Evolutionary conservation across 1,284 basidiomycete genomes (phyloP).

Genomic region (Thelephora terrestris): DNA sequence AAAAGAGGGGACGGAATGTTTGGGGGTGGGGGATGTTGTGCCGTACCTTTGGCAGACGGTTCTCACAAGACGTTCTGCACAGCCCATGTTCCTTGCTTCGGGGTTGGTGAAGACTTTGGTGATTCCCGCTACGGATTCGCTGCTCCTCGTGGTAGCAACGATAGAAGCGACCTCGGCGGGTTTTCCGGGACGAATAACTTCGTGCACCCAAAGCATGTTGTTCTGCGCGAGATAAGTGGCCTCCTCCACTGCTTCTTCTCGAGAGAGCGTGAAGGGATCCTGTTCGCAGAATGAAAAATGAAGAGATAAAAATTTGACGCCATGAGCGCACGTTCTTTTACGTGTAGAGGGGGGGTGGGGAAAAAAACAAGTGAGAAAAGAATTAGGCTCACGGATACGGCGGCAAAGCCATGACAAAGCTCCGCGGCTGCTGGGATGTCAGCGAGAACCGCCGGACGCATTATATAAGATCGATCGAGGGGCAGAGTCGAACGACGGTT

Average conservation of each 20-base stretch:
- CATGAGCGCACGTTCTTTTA: slow-evolving; percentile 5
- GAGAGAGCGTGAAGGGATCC: slow-evolving; percentile 43
- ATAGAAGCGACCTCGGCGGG: slow-evolving; percentile 44
- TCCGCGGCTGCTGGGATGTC: slow-evolving; percentile 35
- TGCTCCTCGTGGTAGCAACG: slow-evolving; percentile 51
- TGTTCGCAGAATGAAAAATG: slow-evolving; percentile 15
- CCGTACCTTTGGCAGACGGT: slow-evolving; percentile 41
- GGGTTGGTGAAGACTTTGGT: slow-evolving; percentile 58
- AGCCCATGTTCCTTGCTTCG: slow-evolving; percentile 36
- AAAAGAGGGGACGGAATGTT: neutral
- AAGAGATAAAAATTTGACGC: slow-evolving; percentile 1
- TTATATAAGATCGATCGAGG: slow-evolving; percentile 22
- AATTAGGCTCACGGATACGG: slow-evolving; percentile 38
- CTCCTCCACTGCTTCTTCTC: slow-evolving; percentile 35
- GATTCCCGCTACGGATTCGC: slow-evolving; percentile 41
- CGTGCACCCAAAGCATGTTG: slow-evolving; percentile 51
- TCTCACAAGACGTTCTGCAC: slow-evolving; percentile 46
- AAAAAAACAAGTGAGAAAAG: slow-evolving; percentile 2
- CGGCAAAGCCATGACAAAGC: slow-evolving; percentile 47
- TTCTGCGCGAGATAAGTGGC: slow-evolving; percentile 38
- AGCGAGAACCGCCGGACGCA: slow-evolving; percentile 32
- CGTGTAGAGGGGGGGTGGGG: neutral
- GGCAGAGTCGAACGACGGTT: slow-evolving; percentile 16
- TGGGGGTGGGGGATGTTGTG: too few species aligned
- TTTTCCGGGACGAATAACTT: slow-evolving; percentile 21